Conservation (phyloP, 129 eudicot species). For the Smallanthus sonchifolius region DNA sequence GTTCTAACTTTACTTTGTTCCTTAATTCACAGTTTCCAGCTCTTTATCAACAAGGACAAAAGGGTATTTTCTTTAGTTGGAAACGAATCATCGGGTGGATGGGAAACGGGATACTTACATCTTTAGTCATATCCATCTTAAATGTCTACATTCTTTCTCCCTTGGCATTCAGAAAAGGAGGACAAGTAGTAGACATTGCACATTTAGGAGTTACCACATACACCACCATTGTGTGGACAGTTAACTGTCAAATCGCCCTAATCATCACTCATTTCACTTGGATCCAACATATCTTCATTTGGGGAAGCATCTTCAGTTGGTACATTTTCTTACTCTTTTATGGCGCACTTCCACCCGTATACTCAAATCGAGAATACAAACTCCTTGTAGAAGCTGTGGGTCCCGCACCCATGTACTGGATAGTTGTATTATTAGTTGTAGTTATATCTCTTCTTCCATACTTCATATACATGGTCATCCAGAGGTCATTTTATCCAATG, state of each 20-base stretch:
- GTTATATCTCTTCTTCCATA: conserved; percentile 47
- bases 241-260: conserved; percentile 50
- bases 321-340: conserved; percentile 37
- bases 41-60: conserved; percentile 51
- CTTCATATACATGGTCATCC: conserved; percentile 41
- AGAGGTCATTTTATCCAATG: conserved; percentile 40
- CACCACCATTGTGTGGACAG: conserved; percentile 46
- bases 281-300: conserved; percentile 55
- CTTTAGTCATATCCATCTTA: conserved; percentile 40
- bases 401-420: conserved; percentile 49
- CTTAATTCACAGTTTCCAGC: conserved; percentile 41
- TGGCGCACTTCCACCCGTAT: conserved; percentile 44
- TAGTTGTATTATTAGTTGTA: conserved; percentile 34
- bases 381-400: conserved; percentile 47
- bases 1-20: conserved; percentile 5
- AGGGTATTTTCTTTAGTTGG: conserved; percentile 44
- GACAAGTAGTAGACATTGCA: conserved; percentile 40
- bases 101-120: conserved; percentile 37
- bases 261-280: conserved; percentile 53
- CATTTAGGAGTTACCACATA: conserved; percentile 46
- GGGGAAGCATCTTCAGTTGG: conserved; percentile 58
- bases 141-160: conserved; percentile 41
- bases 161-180: conserved; percentile 36
- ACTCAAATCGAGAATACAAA: conserved; percentile 28
- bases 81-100: conserved; percentile 54